Evolutionary conservation across 352 stramenopile genomes (phyloP), one percentile per base, ranked within the genome.

Genomic region (Phytophthora palmivora): DNA sequence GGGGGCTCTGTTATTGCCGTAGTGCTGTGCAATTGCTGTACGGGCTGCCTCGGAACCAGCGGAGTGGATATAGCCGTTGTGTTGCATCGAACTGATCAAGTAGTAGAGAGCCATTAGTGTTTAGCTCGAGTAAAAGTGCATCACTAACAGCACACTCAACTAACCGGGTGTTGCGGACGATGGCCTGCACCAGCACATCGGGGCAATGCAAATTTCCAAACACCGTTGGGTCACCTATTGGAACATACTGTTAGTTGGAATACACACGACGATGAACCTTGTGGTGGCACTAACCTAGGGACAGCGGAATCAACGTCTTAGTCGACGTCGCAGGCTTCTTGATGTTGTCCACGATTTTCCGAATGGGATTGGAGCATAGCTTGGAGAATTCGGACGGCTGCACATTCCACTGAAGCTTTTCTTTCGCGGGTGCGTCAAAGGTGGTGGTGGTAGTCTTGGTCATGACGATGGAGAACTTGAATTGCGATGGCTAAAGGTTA

Each of bases 311-410:
- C 49, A 97, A 77, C 42, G 87, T 67, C 72, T 98, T 98, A 37
- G 88, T 81, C 47, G 92, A 77, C 44, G 91, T 89, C 52, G 88
- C 67, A 12, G 85, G 87, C 37, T 93, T 95, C 74, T 98, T 92
- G 74, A 99, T 96, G 63, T 90, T 92, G 81, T 98, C 94, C 18
- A 99, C 91, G 62, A 98, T 97, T 42, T 95, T 93, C 33, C 95
- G 86, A 62, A 99, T 98, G 9, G 94, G 95, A 78, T 99, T 99
- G 21, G 79, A 57, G 53, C 73, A 88, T n/a, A 82, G 66, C 51
- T 75, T 77, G n/a, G 83, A 87, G 44, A 92, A 85, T 43, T 88
- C 77, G 50, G 83, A 92, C 49, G 83, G 68, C 58, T 76, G 71
- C 37, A 92, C 78, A 42, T 86, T 82, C 82, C 82, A 92, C 36